phyloP scores from a whole-genome alignment of 495 filamentous ascomycete species.

The Neurospora sp. region DNA sequence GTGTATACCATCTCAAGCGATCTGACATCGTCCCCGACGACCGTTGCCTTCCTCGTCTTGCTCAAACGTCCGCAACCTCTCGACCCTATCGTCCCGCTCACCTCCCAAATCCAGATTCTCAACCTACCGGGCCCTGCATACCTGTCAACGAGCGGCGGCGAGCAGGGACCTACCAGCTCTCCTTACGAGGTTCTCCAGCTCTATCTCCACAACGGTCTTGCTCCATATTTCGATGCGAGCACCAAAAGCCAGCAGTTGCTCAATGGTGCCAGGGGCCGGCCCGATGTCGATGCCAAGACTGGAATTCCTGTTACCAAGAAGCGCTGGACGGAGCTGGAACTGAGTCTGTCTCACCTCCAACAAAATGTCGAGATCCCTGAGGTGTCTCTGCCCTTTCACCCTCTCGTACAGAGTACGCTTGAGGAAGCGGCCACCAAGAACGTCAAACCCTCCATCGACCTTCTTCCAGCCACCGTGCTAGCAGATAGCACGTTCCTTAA shows the following conservation, averaged over 20 bases:
- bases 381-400: conserved; percentile 72
- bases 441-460: conserved; percentile 58
- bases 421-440: conserved; percentile 58
- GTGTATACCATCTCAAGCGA: conserved; percentile 72
- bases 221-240: conserved; percentile 91
- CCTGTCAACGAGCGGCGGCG: conserved; percentile 49
- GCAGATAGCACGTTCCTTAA: conserved; percentile 87
- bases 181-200: conserved; percentile 86
- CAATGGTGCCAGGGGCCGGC: conserved; percentile 53
- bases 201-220: conserved; percentile 75
- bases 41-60: conserved; percentile 74
- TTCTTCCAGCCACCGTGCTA: conserved; percentile 61
- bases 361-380: conserved; percentile 97
- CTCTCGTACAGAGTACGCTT: conserved; percentile 73
- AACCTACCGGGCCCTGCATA: conserved; percentile 75
- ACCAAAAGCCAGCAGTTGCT: conserved; percentile 70
- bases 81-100: conserved; percentile 66
- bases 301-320: conserved; percentile 95
- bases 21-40: conserved; percentile 66
- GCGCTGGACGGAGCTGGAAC: conserved; percentile 84
- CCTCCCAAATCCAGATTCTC: conserved; percentile 79
- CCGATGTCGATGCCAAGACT: conserved; percentile 80
- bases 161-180: conserved; percentile 61
- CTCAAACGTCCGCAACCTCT: conserved; percentile 83
- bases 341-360: conserved; percentile 81